phyloP scores from a whole-genome alignment of 108 stramenopile genomes.

The Cyclotella sp. region DNA sequence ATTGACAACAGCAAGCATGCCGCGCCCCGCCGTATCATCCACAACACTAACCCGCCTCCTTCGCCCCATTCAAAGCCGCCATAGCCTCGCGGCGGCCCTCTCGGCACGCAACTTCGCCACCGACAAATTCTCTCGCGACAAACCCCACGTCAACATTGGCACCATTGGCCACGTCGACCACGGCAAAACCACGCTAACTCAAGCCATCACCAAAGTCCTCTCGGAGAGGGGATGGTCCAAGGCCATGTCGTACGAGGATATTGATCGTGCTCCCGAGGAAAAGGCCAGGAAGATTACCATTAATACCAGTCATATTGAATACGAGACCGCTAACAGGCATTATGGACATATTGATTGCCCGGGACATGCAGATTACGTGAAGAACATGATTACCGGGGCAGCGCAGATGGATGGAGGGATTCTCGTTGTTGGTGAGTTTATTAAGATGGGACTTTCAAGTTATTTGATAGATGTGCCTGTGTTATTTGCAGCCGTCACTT shows the following conservation, averaged over 20 bases:
- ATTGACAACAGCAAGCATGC: background rate
- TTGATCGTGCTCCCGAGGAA: constrained; percentile 99
- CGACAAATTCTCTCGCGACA: constrained; percentile 84
- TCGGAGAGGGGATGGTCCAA: constrained; percentile 88
- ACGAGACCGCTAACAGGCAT: constrained; percentile 94
- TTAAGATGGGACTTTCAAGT: background rate
- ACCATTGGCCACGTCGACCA: constrained; percentile 99
- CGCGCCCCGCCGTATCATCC: background rate
- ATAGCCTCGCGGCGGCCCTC: background rate
- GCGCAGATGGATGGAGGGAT: constrained; percentile 99
- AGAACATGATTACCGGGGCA: constrained; percentile 99
- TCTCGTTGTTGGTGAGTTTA: constrained; percentile 86
- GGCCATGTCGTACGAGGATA: constrained; percentile 93
- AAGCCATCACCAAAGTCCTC: constrained; percentile 98
- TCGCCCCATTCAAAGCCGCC: background rate
- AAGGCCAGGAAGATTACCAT: constrained; percentile 96
- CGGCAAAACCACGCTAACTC: constrained; percentile 99
- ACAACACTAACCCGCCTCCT: constrained; percentile 13
- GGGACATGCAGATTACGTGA: constrained; percentile 99
- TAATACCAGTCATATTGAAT: constrained; percentile 98
- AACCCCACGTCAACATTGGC: constrained; percentile 99
- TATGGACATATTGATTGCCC: constrained; percentile 99
- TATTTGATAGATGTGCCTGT: background rate
- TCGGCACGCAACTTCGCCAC: constrained; percentile 51
- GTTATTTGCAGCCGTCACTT: no score